phyloP scores from a whole-genome alignment of 2,329 filamentous ascomycete genomes.

The Fusarium drepaniforme region DNA sequence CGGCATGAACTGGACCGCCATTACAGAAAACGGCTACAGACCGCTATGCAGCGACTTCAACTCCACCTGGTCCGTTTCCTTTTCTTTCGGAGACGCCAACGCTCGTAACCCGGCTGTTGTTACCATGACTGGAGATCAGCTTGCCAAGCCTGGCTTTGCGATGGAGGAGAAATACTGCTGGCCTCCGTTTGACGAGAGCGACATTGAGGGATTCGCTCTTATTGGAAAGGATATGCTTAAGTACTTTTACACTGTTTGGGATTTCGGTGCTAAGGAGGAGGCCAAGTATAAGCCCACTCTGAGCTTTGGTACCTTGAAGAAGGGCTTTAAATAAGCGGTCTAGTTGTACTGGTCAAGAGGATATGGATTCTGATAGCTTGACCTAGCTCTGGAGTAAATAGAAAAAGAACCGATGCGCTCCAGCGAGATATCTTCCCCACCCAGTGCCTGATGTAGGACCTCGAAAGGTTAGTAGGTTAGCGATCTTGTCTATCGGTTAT shows the following conservation, averaged over 20 bases:
- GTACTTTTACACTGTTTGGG: constrained; percentile 51
- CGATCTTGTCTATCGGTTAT: no score
- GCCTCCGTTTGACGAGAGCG: constrained; percentile 49
- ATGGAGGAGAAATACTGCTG: constrained; percentile 49
- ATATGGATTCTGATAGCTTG: no score
- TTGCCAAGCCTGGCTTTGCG: constrained; percentile 49
- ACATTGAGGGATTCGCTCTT: constrained; percentile 44
- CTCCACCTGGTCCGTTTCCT: constrained; percentile 49
- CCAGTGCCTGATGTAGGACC: no score
- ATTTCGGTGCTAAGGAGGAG: constrained; percentile 43
- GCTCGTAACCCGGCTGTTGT: constrained; percentile 36
- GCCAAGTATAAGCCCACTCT: constrained; percentile 33
- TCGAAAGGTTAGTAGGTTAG: no score
- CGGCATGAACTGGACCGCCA: constrained; percentile 51
- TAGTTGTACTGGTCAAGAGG: no score
- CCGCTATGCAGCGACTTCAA: constrained; percentile 53
- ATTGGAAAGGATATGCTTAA: constrained; percentile 48
- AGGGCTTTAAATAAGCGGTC: not conserved
- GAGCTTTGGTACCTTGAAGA: constrained; percentile 41
- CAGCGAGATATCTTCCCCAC: no score
- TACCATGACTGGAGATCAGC: constrained; percentile 49
- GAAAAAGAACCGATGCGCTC: no score
- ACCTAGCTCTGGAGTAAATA: no score
- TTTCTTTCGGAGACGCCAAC: constrained; percentile 40
- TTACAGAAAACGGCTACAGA: constrained; percentile 44